Conservation (phyloP, 129 eudicot genomes). For the Artemisia tridentata region DNA sequence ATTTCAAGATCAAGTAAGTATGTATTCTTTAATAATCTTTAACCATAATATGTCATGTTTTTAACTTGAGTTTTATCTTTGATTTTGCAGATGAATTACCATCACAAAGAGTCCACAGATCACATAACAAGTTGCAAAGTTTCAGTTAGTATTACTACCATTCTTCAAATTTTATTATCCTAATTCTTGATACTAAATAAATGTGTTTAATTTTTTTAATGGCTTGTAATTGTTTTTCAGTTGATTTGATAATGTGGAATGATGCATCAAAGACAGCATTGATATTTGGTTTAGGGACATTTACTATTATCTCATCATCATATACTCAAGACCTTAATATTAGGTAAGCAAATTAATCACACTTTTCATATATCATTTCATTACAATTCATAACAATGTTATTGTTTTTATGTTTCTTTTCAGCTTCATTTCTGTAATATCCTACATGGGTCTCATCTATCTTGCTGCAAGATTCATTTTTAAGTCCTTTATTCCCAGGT, state of each 20-base stretch:
- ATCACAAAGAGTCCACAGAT: conserved; percentile 42
- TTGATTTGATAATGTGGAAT: conserved; percentile 87
- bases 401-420: conserved; percentile 17
- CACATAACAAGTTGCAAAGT: conserved; percentile 56
- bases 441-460: conserved; percentile 81
- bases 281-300: conserved; percentile 77
- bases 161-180: background rate
- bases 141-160: conserved; percentile 44
- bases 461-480: conserved; percentile 84
- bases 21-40: background rate
- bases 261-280: conserved; percentile 84
- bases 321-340: conserved; percentile 76
- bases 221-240: conserved; percentile 39
- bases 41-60: background rate
- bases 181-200: conserved; percentile 14
- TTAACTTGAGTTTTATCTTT: conserved; percentile 13
- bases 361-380: background rate
- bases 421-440: conserved; percentile 79
- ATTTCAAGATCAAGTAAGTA: conserved; percentile 55
- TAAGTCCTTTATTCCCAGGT: conserved; percentile 68
- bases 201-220: background rate
- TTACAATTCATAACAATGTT: conserved; percentile 12
- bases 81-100: conserved; percentile 32
- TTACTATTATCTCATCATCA: conserved; percentile 72
- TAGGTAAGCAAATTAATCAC: conserved; percentile 44